Evolutionary conservation across 345 rosid genomes (phyloP), one percentile per base, ranked within the genome.

Genomic region (Populus nigra): DNA sequence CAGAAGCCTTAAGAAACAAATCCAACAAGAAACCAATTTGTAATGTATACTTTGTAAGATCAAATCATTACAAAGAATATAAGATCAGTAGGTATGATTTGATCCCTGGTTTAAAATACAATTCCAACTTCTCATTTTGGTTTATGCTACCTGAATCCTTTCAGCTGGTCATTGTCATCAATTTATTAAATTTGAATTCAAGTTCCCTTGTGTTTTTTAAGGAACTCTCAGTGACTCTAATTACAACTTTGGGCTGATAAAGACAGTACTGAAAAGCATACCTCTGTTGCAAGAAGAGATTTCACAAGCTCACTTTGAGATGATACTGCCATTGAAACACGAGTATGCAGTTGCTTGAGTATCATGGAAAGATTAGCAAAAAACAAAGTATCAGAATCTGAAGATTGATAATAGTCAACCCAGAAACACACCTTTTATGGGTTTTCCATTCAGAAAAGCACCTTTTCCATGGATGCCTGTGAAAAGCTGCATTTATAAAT

Each of bases 211-310:
- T 29, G 33, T 7, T 29, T 36, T 67, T 35, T 36, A 67, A 31
- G 39, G 35, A 36, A 41, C 43, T 29, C 70, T 31, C n/a, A 20
- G n/a, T 66, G 33, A 12, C 4, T 17, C 39, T 16, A 22, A 18
- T 5, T 7, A n/a, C 22, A 43, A 39, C 29, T 38, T 13, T 1
- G 10, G 67, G 16, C 67, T 29, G 35, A 29, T 62, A 47, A 36
- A 69, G 23, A 62, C 29, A 16, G 23, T 31, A n/a, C 16, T 63
- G 50, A 57, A 75, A 35, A 33, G 68, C 81, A 53, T 86, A 96
- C 99, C 94, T 88, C 99, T 25, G 99, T 86, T 71, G 86, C 86
- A 72, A 96, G 99, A 82, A 96, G 97, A 76, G 95, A 87, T 65
- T 86, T 89, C 76, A 93, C 90, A 73, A 92, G 93, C 78, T 93